These are phyloP conservation scores for Helianthus tuberosus DNA, from an alignment of 129 eudicot genomes.

Conservation along the genomic window DNA sequence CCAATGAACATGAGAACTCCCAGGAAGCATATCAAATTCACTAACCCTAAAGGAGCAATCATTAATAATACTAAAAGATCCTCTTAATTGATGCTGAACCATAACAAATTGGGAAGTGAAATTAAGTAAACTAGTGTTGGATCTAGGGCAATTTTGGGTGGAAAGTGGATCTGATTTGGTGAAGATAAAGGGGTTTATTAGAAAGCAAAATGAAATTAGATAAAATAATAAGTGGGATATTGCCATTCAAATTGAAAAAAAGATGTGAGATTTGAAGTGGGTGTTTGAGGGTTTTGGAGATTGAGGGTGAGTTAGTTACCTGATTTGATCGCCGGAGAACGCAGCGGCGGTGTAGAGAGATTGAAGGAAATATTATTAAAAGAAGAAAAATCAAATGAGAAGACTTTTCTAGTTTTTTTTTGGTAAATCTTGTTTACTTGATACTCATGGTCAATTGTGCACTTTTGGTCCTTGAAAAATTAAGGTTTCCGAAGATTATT, in stretches of 20 bases:
- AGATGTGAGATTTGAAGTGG: constrained; percentile 35
- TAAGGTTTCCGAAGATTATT: not conserved
- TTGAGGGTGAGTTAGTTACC: constrained; percentile 14
- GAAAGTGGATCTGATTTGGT: constrained; percentile 31
- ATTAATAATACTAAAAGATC: constrained; percentile 58
- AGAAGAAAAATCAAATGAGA: constrained; percentile 8
- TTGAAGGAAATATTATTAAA: constrained; percentile 6
- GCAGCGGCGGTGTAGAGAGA: constrained; percentile 24
- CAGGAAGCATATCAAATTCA: constrained; percentile 83
- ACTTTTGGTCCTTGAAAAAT: constrained; percentile 5
- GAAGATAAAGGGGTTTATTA: constrained; percentile 22
- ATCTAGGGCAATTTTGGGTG: constrained; percentile 45
- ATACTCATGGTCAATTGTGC: not conserved
- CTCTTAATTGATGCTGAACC: constrained; percentile 93
- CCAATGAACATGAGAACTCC: constrained; percentile 87
- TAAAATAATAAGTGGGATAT: constrained; percentile 19
- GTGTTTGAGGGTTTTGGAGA: not conserved
- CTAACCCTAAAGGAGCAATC: constrained; percentile 90
- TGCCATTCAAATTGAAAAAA: constrained; percentile 12
- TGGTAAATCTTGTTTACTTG: constrained; percentile 29
- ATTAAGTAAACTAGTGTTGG: constrained; percentile 57
- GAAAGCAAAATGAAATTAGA: constrained; percentile 21
- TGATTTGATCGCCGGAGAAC: constrained; percentile 29
- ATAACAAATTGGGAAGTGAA: constrained; percentile 63
- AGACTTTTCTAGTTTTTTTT: constrained; percentile 29